Conservation (phyloP, 75 land plant genomes). For the Cupressus sempervirens region DNA sequence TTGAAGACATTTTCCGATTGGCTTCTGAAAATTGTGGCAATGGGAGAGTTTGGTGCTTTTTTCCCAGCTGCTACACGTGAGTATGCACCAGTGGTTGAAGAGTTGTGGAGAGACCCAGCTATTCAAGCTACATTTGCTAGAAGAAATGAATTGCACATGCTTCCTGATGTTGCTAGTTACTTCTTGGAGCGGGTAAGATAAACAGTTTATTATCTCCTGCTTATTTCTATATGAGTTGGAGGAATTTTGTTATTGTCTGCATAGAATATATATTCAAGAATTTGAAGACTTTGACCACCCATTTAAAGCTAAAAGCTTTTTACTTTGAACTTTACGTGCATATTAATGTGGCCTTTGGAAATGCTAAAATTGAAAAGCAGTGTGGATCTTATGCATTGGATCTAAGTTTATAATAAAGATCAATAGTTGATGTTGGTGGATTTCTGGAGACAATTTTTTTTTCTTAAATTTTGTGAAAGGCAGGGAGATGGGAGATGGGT, state of each 20-base stretch:
- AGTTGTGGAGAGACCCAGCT: slow-evolving; percentile 83
- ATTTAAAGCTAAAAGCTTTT: neutral
- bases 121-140: slow-evolving; percentile 82
- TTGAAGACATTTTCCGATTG: slow-evolving; percentile 78
- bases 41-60: slow-evolving; percentile 70
- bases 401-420: neutral
- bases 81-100: slow-evolving; percentile 73
- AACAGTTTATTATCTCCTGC: neutral
- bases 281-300: neutral
- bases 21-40: slow-evolving; percentile 75
- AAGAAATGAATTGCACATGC: slow-evolving; percentile 60
- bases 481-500: no score
- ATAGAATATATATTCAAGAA: neutral
- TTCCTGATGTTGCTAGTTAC: slow-evolving; percentile 71
- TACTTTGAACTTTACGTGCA: neutral
- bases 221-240: neutral
- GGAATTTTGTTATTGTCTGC: neutral
- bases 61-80: slow-evolving; percentile 87
- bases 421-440: neutral
- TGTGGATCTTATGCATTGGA: neutral
- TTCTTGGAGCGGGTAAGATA: slow-evolving; percentile 73
- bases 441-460: no score
- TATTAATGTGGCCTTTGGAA: neutral
- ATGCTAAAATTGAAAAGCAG: neutral
- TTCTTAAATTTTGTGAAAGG: no score